phyloP scores from a whole-genome alignment of 164 flowering plant genomes.

The Annona squamosa region DNA sequence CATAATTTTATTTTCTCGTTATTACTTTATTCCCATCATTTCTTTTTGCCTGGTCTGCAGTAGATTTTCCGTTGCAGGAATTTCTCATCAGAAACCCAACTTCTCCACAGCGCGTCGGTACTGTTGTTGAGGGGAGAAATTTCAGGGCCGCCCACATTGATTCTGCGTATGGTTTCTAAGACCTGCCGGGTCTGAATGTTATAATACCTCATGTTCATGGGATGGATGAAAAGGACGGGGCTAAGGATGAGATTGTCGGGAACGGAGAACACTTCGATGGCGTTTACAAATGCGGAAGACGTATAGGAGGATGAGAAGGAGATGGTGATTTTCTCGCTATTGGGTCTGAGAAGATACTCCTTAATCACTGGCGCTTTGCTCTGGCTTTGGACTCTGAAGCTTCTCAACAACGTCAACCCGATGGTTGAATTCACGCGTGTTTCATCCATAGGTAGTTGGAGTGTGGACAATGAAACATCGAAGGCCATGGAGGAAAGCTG shows the following conservation, averaged over 20 bases:
- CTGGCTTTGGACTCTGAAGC: slow-evolving; percentile 35
- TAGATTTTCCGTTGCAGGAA: slow-evolving; percentile 12
- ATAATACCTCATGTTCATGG: slow-evolving; percentile 12
- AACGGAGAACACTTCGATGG: slow-evolving; percentile 72
- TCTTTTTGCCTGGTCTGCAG: slow-evolving; percentile 9
- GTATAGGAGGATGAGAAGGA: slow-evolving; percentile 37
- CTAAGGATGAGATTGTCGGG: slow-evolving; percentile 52
- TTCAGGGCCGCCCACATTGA: slow-evolving; percentile 78
- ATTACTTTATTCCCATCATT: too few relatives aligned
- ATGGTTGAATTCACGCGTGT: slow-evolving; percentile 12
- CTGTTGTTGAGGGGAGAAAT: slow-evolving; percentile 43
- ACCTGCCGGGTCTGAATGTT: slow-evolving; percentile 33
- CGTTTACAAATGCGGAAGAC: slow-evolving; percentile 60
- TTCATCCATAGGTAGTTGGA: too few relatives aligned
- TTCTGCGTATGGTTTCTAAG: slow-evolving; percentile 53
- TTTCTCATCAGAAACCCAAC: slow-evolving; percentile 59
- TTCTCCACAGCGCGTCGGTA: slow-evolving; percentile 44
- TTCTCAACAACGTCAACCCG: background rate
- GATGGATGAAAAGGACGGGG: slow-evolving; percentile 22
- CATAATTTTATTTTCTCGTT: too few relatives aligned
- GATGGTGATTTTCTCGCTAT: slow-evolving; percentile 26
- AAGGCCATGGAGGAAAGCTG: slow-evolving; percentile 3
- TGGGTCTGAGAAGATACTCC: slow-evolving; percentile 6
- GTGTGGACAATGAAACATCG: slow-evolving; percentile 4
- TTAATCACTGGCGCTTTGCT: slow-evolving; percentile 20